A percentile compares a stretch with the other conserved stretches of the same genome.
Evolutionary conservation across 257 asterid genomes (phyloP).

Genomic region (Solanum lycopersicoides): DNA sequence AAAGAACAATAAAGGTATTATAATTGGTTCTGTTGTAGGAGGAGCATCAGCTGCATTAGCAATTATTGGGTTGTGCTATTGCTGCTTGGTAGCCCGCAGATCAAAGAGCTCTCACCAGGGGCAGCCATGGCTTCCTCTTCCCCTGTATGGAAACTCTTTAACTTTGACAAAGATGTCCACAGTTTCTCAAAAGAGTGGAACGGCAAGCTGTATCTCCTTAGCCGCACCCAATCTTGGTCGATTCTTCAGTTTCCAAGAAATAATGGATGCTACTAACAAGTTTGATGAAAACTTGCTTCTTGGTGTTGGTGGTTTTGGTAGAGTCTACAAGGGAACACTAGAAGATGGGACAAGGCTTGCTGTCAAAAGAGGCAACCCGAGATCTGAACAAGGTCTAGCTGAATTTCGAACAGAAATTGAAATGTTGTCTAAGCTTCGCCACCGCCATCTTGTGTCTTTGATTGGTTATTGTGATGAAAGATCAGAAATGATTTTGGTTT

Average conservation of each 20-base stretch:
- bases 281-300: constrained; percentile 57
- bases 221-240: constrained; percentile 55
- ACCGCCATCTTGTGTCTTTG: constrained; percentile 72
- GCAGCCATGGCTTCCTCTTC: constrained; percentile 55
- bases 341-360: constrained; percentile 66
- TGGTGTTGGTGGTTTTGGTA: constrained; percentile 79
- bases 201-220: constrained; percentile 56
- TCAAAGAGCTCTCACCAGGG: constrained; percentile 40
- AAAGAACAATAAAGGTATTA: constrained; percentile 19
- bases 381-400: constrained; percentile 74
- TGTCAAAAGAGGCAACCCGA: constrained; percentile 70
- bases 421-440: constrained; percentile 71
- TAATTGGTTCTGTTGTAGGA: constrained; percentile 37
- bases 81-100: constrained; percentile 31
- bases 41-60: constrained; percentile 29
- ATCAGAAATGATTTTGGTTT: constrained; percentile 66
- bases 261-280: constrained; percentile 57
- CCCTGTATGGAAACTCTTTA: constrained; percentile 56
- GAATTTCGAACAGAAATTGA: constrained; percentile 72
- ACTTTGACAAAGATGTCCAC: constrained; percentile 53
- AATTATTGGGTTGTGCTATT: constrained; percentile 37
- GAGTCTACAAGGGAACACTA: constrained; percentile 59
- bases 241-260: constrained; percentile 57
- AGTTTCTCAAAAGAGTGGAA: constrained; percentile 50
- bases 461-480: constrained; percentile 75